Evolutionary conservation across 2,329 filamentous ascomycete species (phyloP).

Genomic region (Fusarium goolgardi): DNA sequence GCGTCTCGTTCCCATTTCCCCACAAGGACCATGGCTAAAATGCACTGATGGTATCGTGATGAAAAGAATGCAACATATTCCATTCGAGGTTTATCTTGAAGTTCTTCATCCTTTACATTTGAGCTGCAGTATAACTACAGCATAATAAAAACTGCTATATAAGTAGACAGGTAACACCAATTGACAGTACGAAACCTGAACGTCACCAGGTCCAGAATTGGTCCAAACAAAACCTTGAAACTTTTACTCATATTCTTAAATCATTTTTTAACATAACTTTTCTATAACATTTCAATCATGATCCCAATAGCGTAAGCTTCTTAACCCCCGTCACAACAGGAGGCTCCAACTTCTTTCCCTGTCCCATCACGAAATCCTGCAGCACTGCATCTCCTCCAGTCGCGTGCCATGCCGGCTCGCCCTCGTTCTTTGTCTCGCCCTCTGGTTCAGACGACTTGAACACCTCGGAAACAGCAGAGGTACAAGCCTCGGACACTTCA

Average conservation of each 20-base stretch:
- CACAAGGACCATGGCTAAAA: neutral
- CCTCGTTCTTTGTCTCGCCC: slow-evolving; percentile 35
- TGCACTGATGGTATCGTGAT: neutral
- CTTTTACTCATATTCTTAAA: slow-evolving; percentile 15
- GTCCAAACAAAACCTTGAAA: neutral
- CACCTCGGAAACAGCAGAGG: slow-evolving; percentile 74
- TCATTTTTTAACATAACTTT: slow-evolving; percentile 23
- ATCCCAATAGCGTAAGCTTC: slow-evolving; percentile 64
- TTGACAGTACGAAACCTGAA: neutral
- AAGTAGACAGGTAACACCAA: neutral
- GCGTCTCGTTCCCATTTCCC: neutral
- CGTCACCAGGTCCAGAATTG: neutral
- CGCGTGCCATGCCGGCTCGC: slow-evolving; percentile 49
- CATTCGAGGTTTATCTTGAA: neutral
- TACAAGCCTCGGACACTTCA: slow-evolving; percentile 79
- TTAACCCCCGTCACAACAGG: slow-evolving; percentile 63
- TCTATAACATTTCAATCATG: slow-evolving; percentile 31
- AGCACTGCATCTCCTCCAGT: slow-evolving; percentile 65
- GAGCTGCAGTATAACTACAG: neutral
- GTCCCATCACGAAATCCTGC: slow-evolving; percentile 61
- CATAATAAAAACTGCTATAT: no score
- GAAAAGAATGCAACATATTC: neutral
- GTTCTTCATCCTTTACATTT: neutral
- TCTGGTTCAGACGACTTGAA: slow-evolving; percentile 57
- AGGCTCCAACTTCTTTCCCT: slow-evolving; percentile 58